Evolutionary conservation across 306 rosid genomes (phyloP), one percentile per base, ranked within the genome.

Genomic region (Quercus variabilis): DNA sequence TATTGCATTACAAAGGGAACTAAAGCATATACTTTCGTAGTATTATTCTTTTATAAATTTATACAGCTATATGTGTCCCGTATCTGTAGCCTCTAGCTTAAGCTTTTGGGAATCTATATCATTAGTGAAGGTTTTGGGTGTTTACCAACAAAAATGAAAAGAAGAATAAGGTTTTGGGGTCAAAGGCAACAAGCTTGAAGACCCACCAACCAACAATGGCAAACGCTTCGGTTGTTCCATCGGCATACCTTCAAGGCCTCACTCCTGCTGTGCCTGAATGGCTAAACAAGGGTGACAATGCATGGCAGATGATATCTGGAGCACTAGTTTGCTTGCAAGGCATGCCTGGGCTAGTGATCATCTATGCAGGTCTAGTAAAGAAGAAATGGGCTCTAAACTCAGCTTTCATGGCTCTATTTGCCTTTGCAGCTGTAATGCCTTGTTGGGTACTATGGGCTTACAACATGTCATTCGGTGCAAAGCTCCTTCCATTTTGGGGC

Each of bases 341-440:
- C 79, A 62, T 60, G 79, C 71, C 71, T 3, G 79, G 79, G 70
- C 71, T 76, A 2, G 79, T 62, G 25, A 76, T 76, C 72, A 71
- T 76, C 35, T 62, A 76, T 23, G 72, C 79, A 25, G 71, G 72
- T 23, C 79, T 77, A 28, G 80, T 81, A 33, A 82, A 85, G 74
- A 85, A 85, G 68, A 85, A 85, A 65, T 85, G 88, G 88, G 88
- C 88, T 2, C 83, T 85, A 17, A 85, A 85, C 74, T 85, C 86
- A 1, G 86, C 88, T 4, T 86, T 86, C 84, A 86, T 82, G 89
- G 86, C 86, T n/a, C 86, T 80, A n/a, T 80, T 82, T 31, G 86
- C 82, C 60, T 86, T 73, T 0, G 89, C 82, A 1, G 89, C 89
- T 2, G 86, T 80, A 2, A 67, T 86, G 6, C 76, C 84, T 5